These are phyloP conservation scores for Ganoderma resinaceum DNA, from an alignment of 1,284 basidiomycete species.

Conservation along the genomic window DNA sequence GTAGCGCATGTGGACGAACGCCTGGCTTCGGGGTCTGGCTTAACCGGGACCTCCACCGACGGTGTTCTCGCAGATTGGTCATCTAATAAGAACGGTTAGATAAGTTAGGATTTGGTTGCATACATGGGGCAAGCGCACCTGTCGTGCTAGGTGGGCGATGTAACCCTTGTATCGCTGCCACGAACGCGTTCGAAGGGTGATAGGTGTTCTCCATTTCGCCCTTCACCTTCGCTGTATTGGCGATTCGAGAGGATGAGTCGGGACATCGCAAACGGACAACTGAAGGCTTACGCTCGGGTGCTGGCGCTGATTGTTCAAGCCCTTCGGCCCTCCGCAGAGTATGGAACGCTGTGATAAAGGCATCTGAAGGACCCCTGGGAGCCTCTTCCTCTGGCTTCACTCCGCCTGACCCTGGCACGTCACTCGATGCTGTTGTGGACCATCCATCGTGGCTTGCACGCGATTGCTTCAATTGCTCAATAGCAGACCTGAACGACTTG, in stretches of 20 bases:
- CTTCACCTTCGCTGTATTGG: not conserved
- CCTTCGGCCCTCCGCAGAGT: not conserved
- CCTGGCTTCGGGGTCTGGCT: not conserved
- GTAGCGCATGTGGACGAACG: not conserved
- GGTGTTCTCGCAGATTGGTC: not conserved
- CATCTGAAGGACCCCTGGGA: conserved; percentile 3
- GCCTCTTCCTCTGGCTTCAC: conserved; percentile 10
- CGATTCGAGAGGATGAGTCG: not conserved
- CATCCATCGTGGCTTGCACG: not conserved
- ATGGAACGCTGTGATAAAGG: conserved; percentile 3
- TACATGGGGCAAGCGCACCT: not conserved
- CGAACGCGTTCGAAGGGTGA: conserved; percentile 6
- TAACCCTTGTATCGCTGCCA: not conserved
- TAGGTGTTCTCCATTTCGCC: not conserved
- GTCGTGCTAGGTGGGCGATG: not conserved
- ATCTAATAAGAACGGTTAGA: not conserved
- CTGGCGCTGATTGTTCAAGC: not conserved
- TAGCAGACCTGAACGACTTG: conserved; percentile 17
- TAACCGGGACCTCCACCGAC: not conserved
- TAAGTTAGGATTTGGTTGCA: too few relatives aligned
- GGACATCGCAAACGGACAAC: too few relatives aligned
- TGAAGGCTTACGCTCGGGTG: not conserved
- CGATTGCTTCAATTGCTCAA: conserved; percentile 16
- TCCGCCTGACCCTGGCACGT: not conserved
- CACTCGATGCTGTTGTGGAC: not conserved